These are phyloP conservation scores for Rhodotorula sp. DNA, from an alignment of 1,284 basidiomycete species.

Conservation along the genomic window DNA sequence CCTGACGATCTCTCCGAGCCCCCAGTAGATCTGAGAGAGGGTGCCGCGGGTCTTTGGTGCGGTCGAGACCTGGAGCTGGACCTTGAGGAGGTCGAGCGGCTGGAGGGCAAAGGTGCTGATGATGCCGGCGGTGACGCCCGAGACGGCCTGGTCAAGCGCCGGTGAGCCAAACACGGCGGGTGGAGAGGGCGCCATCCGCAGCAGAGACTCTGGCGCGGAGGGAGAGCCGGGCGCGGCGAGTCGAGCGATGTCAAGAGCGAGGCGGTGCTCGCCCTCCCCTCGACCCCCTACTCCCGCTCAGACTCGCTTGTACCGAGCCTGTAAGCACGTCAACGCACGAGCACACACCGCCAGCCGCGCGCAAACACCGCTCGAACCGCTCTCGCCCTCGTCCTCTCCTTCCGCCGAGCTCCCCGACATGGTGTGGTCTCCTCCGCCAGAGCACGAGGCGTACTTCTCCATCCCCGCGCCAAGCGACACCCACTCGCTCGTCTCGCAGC, in stretches of 20 bases:
- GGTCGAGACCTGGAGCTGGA: constrained; percentile 90
- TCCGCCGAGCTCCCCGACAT: not conserved
- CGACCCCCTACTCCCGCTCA: too few relatives aligned
- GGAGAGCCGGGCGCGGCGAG: not conserved
- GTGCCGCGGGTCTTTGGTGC: constrained; percentile 48
- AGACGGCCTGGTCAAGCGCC: constrained; percentile 69
- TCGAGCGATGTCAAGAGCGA: too few relatives aligned
- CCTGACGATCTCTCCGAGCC: constrained; percentile 64
- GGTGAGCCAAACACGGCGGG: constrained; percentile 8
- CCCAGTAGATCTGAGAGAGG: constrained; percentile 10
- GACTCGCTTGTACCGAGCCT: too few relatives aligned
- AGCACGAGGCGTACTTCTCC: constrained; percentile 25
- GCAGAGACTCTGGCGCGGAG: not conserved
- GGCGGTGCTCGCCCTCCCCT: too few relatives aligned
- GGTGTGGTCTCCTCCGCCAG: constrained; percentile 24
- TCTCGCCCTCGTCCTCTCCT: not conserved
- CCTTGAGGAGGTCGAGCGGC: constrained; percentile 93
- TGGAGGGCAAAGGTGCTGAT: constrained; percentile 96
- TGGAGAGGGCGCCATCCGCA: not conserved
- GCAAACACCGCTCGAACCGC: not conserved
- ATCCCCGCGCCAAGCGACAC: constrained; percentile 19
- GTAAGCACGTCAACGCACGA: too few relatives aligned
- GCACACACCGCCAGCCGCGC: too few relatives aligned
- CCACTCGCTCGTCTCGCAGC: constrained; percentile 10
- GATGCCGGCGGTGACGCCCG: constrained; percentile 89